Conservation (phyloP, 148 eudicot species). For the Talinum fruticosum region DNA sequence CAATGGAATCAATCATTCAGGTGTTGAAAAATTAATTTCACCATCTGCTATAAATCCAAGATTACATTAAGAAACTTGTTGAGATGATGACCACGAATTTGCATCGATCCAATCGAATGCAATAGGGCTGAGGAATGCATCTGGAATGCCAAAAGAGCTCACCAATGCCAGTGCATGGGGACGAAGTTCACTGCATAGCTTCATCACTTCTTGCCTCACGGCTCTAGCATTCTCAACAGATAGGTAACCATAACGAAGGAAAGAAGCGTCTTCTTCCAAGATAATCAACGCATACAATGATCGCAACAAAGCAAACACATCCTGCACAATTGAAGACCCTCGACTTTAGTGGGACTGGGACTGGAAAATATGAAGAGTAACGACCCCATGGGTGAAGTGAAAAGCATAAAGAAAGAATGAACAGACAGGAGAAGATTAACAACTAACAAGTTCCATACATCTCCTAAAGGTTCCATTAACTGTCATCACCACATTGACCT, state of each 20-base stretch:
- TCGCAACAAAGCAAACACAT: constrained; percentile 57
- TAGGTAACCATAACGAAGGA: constrained; percentile 85
- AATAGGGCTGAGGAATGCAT: constrained; percentile 66
- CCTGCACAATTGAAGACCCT: constrained; percentile 41
- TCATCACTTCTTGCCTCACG: constrained; percentile 71
- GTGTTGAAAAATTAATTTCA: background rate
- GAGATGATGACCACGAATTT: constrained; percentile 52
- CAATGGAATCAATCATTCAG: too few species aligned
- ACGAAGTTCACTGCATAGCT: constrained; percentile 77
- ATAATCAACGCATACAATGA: constrained; percentile 59
- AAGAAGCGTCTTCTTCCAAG: constrained; percentile 84
- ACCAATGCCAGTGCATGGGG: constrained; percentile 78
- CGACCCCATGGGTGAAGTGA: background rate
- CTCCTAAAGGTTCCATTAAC: background rate
- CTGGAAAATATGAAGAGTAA: background rate
- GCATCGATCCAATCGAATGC: constrained; percentile 75
- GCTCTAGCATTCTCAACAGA: constrained; percentile 58
- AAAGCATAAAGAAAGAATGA: background rate
- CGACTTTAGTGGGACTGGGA: background rate
- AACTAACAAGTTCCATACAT: background rate
- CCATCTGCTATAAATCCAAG: background rate
- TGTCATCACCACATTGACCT: too few species aligned
- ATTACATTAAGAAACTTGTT: constrained; percentile 9
- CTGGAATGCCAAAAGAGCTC: constrained; percentile 69
- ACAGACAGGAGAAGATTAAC: background rate